Conservation (phyloP, 2,329 filamentous ascomycete genomes). For the Nemania abortiva region DNA sequence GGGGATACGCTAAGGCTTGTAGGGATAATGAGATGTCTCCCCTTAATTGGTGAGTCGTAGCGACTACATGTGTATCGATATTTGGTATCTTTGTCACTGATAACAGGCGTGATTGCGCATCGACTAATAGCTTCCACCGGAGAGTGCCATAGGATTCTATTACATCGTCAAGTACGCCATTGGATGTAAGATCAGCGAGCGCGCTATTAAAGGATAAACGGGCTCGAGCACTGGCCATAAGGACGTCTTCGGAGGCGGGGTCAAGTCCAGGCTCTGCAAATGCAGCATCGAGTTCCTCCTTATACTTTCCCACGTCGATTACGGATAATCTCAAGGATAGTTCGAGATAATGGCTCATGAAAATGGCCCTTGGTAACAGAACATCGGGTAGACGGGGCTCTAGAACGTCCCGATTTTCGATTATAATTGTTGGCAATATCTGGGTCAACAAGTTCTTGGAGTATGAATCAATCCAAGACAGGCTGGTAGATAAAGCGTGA, state of each 20-base stretch:
- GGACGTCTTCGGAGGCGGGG: constrained; percentile 37
- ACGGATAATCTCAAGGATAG: constrained; percentile 44
- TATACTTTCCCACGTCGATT: constrained; percentile 46
- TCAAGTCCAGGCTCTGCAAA: constrained; percentile 45
- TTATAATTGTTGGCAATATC: constrained; percentile 28
- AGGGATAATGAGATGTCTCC: constrained; percentile 49
- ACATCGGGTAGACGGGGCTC: constrained; percentile 40
- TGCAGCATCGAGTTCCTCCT: constrained; percentile 45
- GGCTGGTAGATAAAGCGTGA: constrained; percentile 42
- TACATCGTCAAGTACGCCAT: background rate
- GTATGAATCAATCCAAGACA: constrained; percentile 70
- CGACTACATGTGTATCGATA: constrained; percentile 35
- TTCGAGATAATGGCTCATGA: constrained; percentile 46
- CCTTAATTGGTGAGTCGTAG: constrained; percentile 47
- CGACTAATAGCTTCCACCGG: constrained; percentile 49
- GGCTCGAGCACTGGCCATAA: constrained; percentile 45
- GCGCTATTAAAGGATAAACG: constrained; percentile 48
- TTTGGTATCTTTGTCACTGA: constrained; percentile 37
- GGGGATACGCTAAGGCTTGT: constrained; percentile 46
- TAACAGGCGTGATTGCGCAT: constrained; percentile 37
- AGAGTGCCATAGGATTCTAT: constrained; percentile 35
- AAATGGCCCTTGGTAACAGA: constrained; percentile 45
- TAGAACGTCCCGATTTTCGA: constrained; percentile 25
- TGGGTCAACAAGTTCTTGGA: constrained; percentile 60
- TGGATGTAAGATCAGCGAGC: constrained; percentile 38